phyloP scores from a whole-genome alignment of 2,329 filamentous ascomycete genomes.

The Catunica adiposa region DNA sequence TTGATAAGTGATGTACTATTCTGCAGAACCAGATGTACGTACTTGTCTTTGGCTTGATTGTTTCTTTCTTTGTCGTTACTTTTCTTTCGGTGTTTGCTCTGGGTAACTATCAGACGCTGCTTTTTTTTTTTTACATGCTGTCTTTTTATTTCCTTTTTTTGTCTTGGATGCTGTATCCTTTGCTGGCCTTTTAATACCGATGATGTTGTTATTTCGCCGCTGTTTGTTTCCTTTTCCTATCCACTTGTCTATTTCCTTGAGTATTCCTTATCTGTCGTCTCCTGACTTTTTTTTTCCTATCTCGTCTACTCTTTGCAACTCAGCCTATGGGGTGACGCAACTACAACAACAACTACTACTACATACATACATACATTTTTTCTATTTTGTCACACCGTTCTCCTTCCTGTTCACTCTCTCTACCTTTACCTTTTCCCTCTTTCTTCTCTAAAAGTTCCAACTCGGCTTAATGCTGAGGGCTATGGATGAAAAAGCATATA shows the following conservation, averaged over 20 bases:
- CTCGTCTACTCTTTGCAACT: slow-evolving; percentile 18
- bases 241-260: slow-evolving; percentile 16
- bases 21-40: background rate
- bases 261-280: slow-evolving; percentile 15
- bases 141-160: slow-evolving; percentile 15
- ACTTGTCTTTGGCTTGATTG: background rate
- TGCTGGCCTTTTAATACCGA: slow-evolving; percentile 33
- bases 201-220: background rate
- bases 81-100: background rate
- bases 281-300: slow-evolving; percentile 19
- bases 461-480: background rate
- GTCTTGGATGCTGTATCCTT: slow-evolving; percentile 22
- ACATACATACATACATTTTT: slow-evolving; percentile 12
- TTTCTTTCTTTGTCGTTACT: slow-evolving; percentile 1
- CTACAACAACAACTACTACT: slow-evolving; percentile 14
- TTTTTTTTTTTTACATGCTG: background rate
- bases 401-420: slow-evolving; percentile 17
- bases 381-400: slow-evolving; percentile 17
- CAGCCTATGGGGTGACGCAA: too few relatives aligned
- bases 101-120: background rate
- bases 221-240: background rate
- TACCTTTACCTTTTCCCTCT: slow-evolving; percentile 16
- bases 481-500: slow-evolving; percentile 3
- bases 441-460: background rate
- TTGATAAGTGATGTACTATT: background rate